phyloP scores from a whole-genome alignment of 768 basidiomycete species.

The Sarcodon sp. region DNA sequence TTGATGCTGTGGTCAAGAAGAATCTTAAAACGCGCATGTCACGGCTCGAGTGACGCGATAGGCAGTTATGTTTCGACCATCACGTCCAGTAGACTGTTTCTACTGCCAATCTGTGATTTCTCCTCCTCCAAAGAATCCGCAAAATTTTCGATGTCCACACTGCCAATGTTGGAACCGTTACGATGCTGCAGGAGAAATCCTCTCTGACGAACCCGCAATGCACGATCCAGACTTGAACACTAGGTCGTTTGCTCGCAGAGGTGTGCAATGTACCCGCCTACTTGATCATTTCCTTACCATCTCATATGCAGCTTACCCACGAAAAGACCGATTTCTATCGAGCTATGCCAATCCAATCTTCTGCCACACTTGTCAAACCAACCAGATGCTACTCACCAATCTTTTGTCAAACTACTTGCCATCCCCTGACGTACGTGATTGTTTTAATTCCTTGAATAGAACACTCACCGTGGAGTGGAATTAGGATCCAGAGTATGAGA shows the following conservation, averaged over 20 bases:
- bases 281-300: not conserved
- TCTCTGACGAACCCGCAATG: constrained; percentile 85
- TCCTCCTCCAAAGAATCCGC: constrained; percentile 31
- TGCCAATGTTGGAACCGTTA: constrained; percentile 71
- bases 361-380: constrained; percentile 86
- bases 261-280: constrained; percentile 18
- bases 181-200: constrained; percentile 58
- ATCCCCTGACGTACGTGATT: constrained; percentile 46
- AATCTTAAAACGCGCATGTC: not conserved
- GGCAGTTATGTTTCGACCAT: not conserved
- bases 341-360: constrained; percentile 50
- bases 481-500: constrained; percentile 63
- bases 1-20: not conserved
- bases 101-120: constrained; percentile 46
- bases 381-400: constrained; percentile 79
- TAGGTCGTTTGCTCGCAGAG: constrained; percentile 58
- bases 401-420: constrained; percentile 87
- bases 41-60: no score
- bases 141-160: constrained; percentile 50
- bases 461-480: constrained; percentile 1
- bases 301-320: constrained; percentile 40
- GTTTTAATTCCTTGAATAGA: not conserved
- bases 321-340: constrained; percentile 56
- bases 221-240: constrained; percentile 64
- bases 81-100: constrained; percentile 34